Evolutionary conservation across 768 basidiomycete species (phyloP).

Genomic region (Pulveroboletus frians): DNA sequence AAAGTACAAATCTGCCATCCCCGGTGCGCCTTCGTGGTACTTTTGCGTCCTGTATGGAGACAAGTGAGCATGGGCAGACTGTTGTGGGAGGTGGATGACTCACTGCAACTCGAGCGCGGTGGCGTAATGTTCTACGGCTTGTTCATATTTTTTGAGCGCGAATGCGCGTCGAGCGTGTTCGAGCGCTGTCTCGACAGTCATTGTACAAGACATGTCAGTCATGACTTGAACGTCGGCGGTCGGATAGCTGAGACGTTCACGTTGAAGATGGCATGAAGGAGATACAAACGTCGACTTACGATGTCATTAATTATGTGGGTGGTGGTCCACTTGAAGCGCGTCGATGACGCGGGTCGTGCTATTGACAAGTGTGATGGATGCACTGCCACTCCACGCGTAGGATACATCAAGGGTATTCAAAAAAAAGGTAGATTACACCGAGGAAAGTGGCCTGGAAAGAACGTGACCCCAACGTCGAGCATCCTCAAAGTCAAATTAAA

Average conservation of each 20-base stretch:
- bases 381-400: neutral
- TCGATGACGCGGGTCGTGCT: slow-evolving; percentile 16
- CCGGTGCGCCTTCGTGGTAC: slow-evolving; percentile 74
- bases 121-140: slow-evolving; percentile 80
- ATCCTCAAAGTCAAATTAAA: slow-evolving; percentile 6
- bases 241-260: slow-evolving; percentile 6
- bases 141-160: slow-evolving; percentile 80
- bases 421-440: slow-evolving; percentile 22
- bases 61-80: slow-evolving; percentile 5
- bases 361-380: slow-evolving; percentile 9
- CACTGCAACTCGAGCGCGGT: slow-evolving; percentile 80
- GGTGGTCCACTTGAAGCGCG: neutral
- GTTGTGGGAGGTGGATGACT: slow-evolving; percentile 32
- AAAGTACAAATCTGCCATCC: slow-evolving; percentile 84
- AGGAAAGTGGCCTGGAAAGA: neutral
- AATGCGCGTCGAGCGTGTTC: slow-evolving; percentile 86
- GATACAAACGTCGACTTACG: slow-evolving; percentile 15
- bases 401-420: slow-evolving; percentile 17
- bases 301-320: too few relatives aligned
- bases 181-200: slow-evolving; percentile 51
- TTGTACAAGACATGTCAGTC: slow-evolving; percentile 26
- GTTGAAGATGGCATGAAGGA: too few relatives aligned
- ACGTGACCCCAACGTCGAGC: slow-evolving; percentile 2
- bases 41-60: slow-evolving; percentile 54
- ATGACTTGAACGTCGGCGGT: neutral